These are phyloP conservation scores for Amylostereum chailletii DNA, from an alignment of 1,284 basidiomycete genomes.

Conservation along the genomic window DNA sequence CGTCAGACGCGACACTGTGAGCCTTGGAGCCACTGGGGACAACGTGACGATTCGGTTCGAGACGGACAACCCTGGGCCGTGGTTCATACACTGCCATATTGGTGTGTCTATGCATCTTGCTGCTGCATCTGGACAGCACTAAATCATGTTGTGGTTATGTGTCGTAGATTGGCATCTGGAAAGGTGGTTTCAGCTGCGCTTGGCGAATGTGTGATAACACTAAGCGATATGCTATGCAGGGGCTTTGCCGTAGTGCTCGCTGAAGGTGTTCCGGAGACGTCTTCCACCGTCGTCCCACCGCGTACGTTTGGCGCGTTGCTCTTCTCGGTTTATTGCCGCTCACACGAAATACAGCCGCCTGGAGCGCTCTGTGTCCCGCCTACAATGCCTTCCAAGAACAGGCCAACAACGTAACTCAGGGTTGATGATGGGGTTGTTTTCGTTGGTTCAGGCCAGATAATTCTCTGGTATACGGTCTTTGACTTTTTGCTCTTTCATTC, in stretches of 20 bases:
- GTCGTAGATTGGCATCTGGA: not conserved
- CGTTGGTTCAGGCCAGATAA: too few species aligned
- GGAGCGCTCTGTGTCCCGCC: too few species aligned
- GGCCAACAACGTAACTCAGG: too few species aligned
- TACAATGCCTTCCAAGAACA: too few species aligned
- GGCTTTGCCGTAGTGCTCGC: not conserved
- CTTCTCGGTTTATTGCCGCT: too few species aligned
- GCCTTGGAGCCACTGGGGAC: conserved; percentile 15
- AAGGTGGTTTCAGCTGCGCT: too few species aligned
- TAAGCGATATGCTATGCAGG: too few species aligned
- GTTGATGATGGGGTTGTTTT: too few species aligned
- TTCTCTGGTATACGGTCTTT: too few species aligned
- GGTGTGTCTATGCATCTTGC: not conserved
- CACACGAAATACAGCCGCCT: too few species aligned
- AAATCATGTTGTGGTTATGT: not conserved
- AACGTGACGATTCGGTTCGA: conserved; percentile 22
- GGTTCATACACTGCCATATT: not conserved
- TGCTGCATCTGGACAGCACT: not conserved
- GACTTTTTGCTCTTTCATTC: too few species aligned
- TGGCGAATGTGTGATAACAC: too few species aligned
- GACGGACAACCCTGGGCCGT: conserved; percentile 28
- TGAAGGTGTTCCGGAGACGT: not conserved
- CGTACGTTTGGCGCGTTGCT: not conserved
- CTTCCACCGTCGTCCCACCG: not conserved
- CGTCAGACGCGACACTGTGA: conserved; percentile 19